Conservation (phyloP, 2,329 filamentous ascomycete genomes). For the Colletotrichum siamense region DNA sequence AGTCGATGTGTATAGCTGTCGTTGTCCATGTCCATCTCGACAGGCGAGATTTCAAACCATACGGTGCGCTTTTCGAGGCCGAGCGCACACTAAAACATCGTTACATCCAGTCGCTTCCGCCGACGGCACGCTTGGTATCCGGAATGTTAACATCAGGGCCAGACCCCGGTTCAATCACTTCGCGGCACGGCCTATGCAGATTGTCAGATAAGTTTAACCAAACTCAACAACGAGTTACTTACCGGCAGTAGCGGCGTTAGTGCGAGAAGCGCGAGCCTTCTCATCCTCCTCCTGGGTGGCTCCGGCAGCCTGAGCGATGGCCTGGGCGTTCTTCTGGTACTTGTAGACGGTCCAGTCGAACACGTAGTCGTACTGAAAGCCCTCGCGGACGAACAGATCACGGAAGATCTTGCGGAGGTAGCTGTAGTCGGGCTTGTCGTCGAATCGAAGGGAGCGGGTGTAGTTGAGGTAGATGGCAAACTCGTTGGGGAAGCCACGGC, state of each 20-base stretch:
- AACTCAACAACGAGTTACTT: slow-evolving; percentile 62
- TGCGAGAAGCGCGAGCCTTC: slow-evolving; percentile 73
- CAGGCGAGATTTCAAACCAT: slow-evolving; percentile 46
- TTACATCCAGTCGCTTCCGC: slow-evolving; percentile 93
- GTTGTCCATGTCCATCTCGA: slow-evolving; percentile 44
- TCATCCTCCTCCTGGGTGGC: slow-evolving; percentile 72
- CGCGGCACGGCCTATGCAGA: slow-evolving; percentile 80
- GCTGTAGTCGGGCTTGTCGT: slow-evolving; percentile 99
- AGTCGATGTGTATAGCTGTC: slow-evolving; percentile 25
- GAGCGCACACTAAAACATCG: slow-evolving; percentile 83
- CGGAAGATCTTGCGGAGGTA: slow-evolving; percentile 99
- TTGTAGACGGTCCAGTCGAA: slow-evolving; percentile 99
- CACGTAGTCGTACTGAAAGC: slow-evolving; percentile 99
- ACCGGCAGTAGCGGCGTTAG: slow-evolving; percentile 68
- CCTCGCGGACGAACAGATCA: slow-evolving; percentile 97
- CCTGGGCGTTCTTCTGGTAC: slow-evolving; percentile 97
- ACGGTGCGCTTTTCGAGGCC: slow-evolving; percentile 72
- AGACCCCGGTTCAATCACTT: slow-evolving; percentile 76
- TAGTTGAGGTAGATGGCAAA: slow-evolving; percentile 99
- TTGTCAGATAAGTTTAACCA: slow-evolving; percentile 72
- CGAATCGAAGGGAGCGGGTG: slow-evolving; percentile 96
- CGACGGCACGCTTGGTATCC: slow-evolving; percentile 76
- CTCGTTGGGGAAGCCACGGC: slow-evolving; percentile 98
- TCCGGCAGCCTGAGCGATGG: slow-evolving; percentile 79
- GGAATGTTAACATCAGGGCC: slow-evolving; percentile 68